Evolutionary conservation across 164 flowering plant species (phyloP), one percentile per base, ranked within the genome.

Genomic region (Magnolia changhungtana): DNA sequence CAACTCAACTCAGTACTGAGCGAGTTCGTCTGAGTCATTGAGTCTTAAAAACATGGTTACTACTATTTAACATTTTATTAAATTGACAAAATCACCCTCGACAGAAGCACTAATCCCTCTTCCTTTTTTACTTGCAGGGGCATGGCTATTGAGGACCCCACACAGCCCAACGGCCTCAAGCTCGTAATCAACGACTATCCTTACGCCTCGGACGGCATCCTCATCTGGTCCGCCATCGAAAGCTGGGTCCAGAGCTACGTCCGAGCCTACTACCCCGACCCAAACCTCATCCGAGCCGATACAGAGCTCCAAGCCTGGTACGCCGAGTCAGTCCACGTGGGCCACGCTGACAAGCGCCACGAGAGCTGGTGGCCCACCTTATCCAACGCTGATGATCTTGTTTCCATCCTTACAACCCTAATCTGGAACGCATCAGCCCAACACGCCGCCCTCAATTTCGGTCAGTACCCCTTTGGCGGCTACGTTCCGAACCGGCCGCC

Each of bases 371-470:
- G 99, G 99, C 98, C 98, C 55, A 76, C 70, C 5, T 82, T 96
- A 24, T 58, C 69, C 71, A 78, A 70, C 16, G 77, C 85, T 0
- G 90, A 85, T 2, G 86, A 86, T 77, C 89, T 96, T 6, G 75
- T 81, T 69, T 83, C 86, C 18, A 79, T 96, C 80, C 90, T 94
- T 74, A 92, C 97, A 74, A 94, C 92, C 78, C 71, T 96, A 83
- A 90, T 96, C 24, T 96, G 99, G 99, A 89, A 92, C 8, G 89
- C 92, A 0, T 96, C 99, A 0, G 98, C 99, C n/a, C 97, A 94
- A 63, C 98, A 96, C 45, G 99, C 99, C 0, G 96, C 99, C 2
- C 89, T 96, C 3, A 96, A 96, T 63, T 96, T 96, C 67, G 99
- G 97, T 13, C 99, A 96, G 81, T 96, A 96, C 82, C 97, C 99